Evolutionary conservation across 148 eudicot species (phyloP).

Genomic region (Oxyria digyna): DNA sequence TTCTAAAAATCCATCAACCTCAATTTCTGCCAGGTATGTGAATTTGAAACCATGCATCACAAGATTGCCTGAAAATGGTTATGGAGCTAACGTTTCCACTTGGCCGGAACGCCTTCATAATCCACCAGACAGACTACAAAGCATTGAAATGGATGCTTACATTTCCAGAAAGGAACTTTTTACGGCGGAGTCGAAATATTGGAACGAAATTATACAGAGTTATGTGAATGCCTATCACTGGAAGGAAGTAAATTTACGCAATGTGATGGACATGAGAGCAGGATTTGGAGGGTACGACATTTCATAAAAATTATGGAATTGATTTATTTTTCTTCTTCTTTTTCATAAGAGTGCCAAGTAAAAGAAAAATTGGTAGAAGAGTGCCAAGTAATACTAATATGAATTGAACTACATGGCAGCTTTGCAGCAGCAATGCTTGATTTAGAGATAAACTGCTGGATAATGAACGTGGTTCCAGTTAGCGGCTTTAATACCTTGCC

Average conservation of each 20-base stretch:
- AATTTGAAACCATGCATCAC: conserved; percentile 50
- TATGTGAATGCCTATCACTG: conserved; percentile 36
- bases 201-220: conserved; percentile 42
- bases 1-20: background rate
- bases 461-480: conserved; percentile 76
- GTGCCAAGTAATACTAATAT: background rate
- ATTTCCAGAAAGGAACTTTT: conserved; percentile 53
- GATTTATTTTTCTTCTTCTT: background rate
- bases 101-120: conserved; percentile 71
- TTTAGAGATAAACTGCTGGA: conserved; percentile 47
- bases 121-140: conserved; percentile 56
- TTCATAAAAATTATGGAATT: background rate
- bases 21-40: conserved; percentile 35
- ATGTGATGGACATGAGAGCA: conserved; percentile 81
- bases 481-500: conserved; percentile 61
- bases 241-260: conserved; percentile 31
- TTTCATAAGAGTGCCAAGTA: background rate
- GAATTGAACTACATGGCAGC: conserved; percentile 19
- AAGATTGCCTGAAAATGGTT: conserved; percentile 41
- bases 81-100: conserved; percentile 41
- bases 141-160: conserved; percentile 58
- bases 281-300: conserved; percentile 59
- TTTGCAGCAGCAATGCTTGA: conserved; percentile 60
- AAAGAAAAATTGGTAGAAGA: background rate
- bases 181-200: conserved; percentile 55